Base-by-base conservation (phyloP, 1,139 yeast species). In the Spathaspora sp. region DNA sequence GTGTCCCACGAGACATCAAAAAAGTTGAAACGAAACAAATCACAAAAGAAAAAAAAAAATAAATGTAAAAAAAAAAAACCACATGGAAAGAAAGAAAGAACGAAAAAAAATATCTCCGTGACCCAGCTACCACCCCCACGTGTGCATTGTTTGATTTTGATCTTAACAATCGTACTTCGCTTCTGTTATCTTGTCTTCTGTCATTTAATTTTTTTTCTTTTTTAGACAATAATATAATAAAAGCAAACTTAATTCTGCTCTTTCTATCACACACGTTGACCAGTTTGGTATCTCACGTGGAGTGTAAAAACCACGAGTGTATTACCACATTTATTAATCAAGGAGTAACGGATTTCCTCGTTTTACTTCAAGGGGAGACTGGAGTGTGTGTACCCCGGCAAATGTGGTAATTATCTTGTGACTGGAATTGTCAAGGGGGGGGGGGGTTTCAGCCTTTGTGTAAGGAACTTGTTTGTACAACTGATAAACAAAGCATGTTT, bases 1-100 rank as follows among this genome's bases (percentile, higher is more conserved):
- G 29, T 26, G 29, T 26, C 36, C 36, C 36, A 31, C 36, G 36
- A 31, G 36, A 31, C 36, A 15, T 31, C 23, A 20, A 20, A 20
- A 29, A 31, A 31, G 11, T 27, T 27, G 23, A 20, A 20, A 20
- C 23, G 23, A 20, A 7, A 4, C 31, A 10, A 27, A 27, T 2
- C 13, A 10, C 2, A 27, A 27, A 11, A 10, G 11, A 27, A 27
- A 27, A 27, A n/a, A 31, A 13, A 15, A 15, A 13, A n/a, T n/a
- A n/a, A n/a, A n/a, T n/a, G n/a, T n/a, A 13, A 31, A 13, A 31
- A 8, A 26, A 31, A 31, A 31, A 31, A 6, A 31, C 34, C 10
- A 15, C 36, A 27, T n/a, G n/a, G 5, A 27, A 11, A 27, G 7
- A 10, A 11, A 27, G 7, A 10, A 31, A 31, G 7, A 10, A 26